Evolutionary conservation across 345 rosid species (phyloP).

Genomic region (Rubroshorea leprosula): DNA sequence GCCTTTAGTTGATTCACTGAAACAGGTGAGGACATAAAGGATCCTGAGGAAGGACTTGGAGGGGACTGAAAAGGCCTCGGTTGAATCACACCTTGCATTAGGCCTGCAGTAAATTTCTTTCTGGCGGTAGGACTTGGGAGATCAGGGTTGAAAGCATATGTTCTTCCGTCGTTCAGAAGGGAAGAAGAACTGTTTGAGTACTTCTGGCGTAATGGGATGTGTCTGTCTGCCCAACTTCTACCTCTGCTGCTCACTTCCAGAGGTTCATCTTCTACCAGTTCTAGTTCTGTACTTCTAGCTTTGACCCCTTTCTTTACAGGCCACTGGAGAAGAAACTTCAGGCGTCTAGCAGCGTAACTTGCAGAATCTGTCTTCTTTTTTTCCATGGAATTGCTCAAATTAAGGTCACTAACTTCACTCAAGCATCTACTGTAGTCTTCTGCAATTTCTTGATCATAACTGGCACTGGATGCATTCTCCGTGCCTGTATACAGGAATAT

Average conservation of each 20-base stretch:
- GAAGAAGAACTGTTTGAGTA: slow-evolving; percentile 42
- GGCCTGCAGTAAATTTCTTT: slow-evolving; percentile 46
- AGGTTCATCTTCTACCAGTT: slow-evolving; percentile 24
- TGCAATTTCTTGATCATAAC: slow-evolving; percentile 28
- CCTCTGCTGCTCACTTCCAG: slow-evolving; percentile 23
- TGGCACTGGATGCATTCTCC: slow-evolving; percentile 26
- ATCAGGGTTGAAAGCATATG: slow-evolving; percentile 36
- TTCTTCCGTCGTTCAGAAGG: slow-evolving; percentile 34
- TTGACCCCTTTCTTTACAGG: slow-evolving; percentile 41
- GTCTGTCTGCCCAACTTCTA: slow-evolving; percentile 35
- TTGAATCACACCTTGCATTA: slow-evolving; percentile 68
- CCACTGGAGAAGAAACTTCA: slow-evolving; percentile 68
- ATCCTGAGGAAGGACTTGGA: slow-evolving; percentile 29
- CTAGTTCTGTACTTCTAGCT: slow-evolving; percentile 15
- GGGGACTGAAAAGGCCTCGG: slow-evolving; percentile 34
- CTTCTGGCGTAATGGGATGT: slow-evolving; percentile 62
- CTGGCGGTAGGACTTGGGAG: slow-evolving; percentile 75
- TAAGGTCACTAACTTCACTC: slow-evolving; percentile 39
- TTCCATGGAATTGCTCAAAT: slow-evolving; percentile 15
- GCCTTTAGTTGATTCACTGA: slow-evolving; percentile 27
- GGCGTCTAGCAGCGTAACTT: slow-evolving; percentile 40
- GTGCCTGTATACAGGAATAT: slow-evolving; percentile 61
- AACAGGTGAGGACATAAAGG: slow-evolving; percentile 33
- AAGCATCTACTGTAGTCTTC: slow-evolving; percentile 36
- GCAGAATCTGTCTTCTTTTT: slow-evolving; percentile 27